Conservation (phyloP, 441 rosid genomes). For the Populus hybrid region DNA sequence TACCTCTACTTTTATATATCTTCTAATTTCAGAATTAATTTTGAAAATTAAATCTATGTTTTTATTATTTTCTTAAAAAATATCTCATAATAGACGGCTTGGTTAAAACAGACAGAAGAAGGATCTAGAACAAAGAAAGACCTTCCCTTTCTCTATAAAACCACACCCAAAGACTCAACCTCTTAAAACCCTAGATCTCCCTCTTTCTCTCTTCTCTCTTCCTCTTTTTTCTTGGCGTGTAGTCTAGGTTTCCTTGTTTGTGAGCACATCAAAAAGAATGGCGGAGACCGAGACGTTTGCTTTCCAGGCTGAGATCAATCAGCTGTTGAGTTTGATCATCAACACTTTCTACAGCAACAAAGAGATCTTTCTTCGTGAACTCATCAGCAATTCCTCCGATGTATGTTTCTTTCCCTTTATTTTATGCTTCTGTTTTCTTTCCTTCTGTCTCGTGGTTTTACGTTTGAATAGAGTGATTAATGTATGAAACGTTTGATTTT, state of each 20-base stretch:
- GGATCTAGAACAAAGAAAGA: not conserved
- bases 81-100: not conserved
- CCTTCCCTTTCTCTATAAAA: not conserved
- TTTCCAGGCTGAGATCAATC: conserved; percentile 6
- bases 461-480: not conserved
- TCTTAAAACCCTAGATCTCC: not conserved
- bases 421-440: not conserved
- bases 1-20: too few species aligned
- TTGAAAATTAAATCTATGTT: too few species aligned
- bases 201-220: not conserved
- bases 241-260: not conserved
- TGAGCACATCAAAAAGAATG: not conserved
- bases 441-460: not conserved
- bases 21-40: too few species aligned
- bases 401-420: not conserved
- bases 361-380: conserved; percentile 7
- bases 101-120: not conserved
- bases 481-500: not conserved
- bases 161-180: not conserved
- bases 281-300: conserved; percentile 8
- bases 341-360: conserved; percentile 6
- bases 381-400: conserved; percentile 9
- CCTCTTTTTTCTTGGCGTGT: not conserved
- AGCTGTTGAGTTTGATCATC: not conserved
- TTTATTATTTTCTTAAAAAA: too few species aligned